Conservation (phyloP, 2,329 filamentous ascomycete genomes). For the Hypoxylon sp. region DNA sequence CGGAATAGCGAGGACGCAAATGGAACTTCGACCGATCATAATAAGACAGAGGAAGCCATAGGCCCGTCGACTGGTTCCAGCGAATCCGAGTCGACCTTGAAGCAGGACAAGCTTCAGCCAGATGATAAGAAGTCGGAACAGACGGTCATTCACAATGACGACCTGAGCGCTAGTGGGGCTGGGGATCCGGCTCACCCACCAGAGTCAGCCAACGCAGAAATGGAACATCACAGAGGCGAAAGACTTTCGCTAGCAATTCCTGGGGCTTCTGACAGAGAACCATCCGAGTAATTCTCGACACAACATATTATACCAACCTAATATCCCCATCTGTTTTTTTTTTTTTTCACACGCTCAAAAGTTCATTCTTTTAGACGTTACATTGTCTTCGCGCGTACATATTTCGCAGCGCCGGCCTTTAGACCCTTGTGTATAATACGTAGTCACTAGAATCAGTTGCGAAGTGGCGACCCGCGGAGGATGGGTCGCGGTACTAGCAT, state of each 20-base stretch:
- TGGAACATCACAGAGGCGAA: conserved; percentile 51
- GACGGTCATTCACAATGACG: conserved; percentile 13
- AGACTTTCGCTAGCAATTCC: conserved; percentile 59
- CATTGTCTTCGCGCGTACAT: conserved; percentile 42
- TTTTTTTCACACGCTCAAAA: conserved; percentile 34
- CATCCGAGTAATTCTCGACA: conserved; percentile 37
- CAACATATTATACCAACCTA: conserved; percentile 20
- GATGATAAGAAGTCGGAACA: conserved; percentile 32
- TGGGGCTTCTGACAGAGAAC: conserved; percentile 46
- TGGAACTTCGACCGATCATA: conserved; percentile 30
- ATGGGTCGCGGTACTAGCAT: conserved; percentile 35
- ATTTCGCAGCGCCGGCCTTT: conserved; percentile 36
- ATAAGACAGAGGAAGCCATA: conserved; percentile 22
- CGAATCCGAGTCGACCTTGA: conserved; percentile 32
- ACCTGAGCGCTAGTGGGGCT: conserved; percentile 3
- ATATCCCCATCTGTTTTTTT: conserved; percentile 25
- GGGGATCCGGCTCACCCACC: conserved; percentile 45
- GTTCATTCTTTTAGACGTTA: conserved; percentile 39
- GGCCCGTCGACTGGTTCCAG: conserved; percentile 30
- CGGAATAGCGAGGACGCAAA: conserved; percentile 56
- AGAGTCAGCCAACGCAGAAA: conserved; percentile 45
- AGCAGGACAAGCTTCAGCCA: conserved; percentile 16
- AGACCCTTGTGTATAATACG: conserved; percentile 50
- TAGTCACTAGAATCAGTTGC: conserved; percentile 43
- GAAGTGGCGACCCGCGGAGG: conserved; percentile 35